Conservation (phyloP, 352 stramenopile genomes). For the Globisporangium carolinianum region DNA sequence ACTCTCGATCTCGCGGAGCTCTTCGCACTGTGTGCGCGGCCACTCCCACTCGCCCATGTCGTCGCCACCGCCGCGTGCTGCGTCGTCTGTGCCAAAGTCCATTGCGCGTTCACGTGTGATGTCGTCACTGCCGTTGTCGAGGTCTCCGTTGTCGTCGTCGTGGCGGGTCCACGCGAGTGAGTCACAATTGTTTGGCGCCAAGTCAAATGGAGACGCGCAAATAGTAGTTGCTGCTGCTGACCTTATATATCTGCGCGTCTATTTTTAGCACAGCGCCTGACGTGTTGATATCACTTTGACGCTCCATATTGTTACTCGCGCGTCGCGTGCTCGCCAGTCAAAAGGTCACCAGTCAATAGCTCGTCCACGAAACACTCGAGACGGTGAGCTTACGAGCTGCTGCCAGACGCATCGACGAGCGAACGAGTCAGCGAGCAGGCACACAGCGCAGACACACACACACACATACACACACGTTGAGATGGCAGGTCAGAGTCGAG, state of each 20-base stretch:
- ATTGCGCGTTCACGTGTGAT: neutral
- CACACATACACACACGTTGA: neutral
- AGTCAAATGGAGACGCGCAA: neutral
- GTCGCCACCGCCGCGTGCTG: neutral
- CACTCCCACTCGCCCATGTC: conserved; percentile 74
- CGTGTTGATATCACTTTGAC: neutral
- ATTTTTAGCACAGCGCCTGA: neutral
- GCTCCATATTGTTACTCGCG: neutral
- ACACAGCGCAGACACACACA: neutral
- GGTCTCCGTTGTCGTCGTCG: neutral
- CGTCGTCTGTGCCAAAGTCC: conserved; percentile 12
- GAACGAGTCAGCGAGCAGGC: neutral
- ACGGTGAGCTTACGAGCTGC: neutral
- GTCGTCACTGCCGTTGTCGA: neutral
- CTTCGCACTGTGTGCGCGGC: conserved; percentile 33
- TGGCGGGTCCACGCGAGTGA: neutral
- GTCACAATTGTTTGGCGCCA: neutral
- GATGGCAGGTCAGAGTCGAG: conserved; percentile 36
- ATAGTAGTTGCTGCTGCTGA: neutral
- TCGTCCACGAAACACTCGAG: neutral
- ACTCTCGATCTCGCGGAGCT: conserved; percentile 67
- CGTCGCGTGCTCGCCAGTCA: conserved; percentile 6
- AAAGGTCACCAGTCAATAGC: conserved; percentile 9
- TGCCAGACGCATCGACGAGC: neutral
- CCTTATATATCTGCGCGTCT: neutral